phyloP scores from a whole-genome alignment of 78 protist species.

The Dictyostelium discoideum region dicty_2.7 NC_007090.3:2582501-2583000 shows the following conservation, averaged over 20 bases:
- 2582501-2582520: conserved; percentile 91
- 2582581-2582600: conserved; percentile 92
- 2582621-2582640: conserved; percentile 85
- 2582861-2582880: conserved; percentile 61
- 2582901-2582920: conserved; percentile 88
- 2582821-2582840: background rate
- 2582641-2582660: conserved; percentile 59
- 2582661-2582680: conserved; percentile 87
- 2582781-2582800: conserved; percentile 72
- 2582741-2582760: conserved; percentile 27
- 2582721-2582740: conserved; percentile 82
- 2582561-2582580: conserved; percentile 96
- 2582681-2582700: conserved; percentile 90
- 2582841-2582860: conserved; percentile 56
- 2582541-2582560: conserved; percentile 77
- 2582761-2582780: conserved; percentile 19
- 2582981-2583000: conserved; percentile 90
- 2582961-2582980: conserved; percentile 90
- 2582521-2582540: conserved; percentile 81
- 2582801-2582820: conserved; percentile 29
- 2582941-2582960: conserved; percentile 91
- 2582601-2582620: conserved; percentile 96
- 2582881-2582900: conserved; percentile 84
- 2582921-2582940: conserved; percentile 80
- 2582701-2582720: conserved; percentile 95